Evolutionary conservation across 2,329 filamentous ascomycete genomes (phyloP).

Genomic region (Cercospora nicotianae): DNA sequence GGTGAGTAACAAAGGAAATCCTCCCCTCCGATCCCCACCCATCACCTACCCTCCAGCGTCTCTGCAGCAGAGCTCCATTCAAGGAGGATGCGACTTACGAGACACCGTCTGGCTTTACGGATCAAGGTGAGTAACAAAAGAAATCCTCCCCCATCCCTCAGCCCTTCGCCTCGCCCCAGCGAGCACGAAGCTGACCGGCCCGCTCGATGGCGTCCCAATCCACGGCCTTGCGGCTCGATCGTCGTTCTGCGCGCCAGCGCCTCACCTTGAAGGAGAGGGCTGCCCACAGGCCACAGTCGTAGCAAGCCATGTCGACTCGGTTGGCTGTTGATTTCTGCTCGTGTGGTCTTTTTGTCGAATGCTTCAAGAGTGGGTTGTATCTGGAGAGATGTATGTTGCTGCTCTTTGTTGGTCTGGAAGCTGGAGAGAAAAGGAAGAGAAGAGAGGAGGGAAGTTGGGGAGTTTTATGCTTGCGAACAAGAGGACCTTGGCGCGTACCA

Average conservation of each 20-base stretch:
- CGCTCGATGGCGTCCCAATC: constrained; percentile 6
- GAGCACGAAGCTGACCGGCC: background rate
- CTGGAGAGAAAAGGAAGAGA: background rate
- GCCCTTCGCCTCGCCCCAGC: background rate
- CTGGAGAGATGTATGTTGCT: background rate
- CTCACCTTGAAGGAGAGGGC: constrained; percentile 5
- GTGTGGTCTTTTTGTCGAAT: constrained; percentile 3
- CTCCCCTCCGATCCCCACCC: background rate
- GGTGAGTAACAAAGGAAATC: background rate
- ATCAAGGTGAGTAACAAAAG: constrained; percentile 1
- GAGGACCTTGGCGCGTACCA: background rate
- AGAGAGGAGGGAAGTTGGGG: background rate
- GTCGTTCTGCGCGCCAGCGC: constrained; percentile 3
- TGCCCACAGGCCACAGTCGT: constrained; percentile 5
- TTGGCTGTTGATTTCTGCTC: background rate
- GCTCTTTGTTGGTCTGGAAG: background rate
- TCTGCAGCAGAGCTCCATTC: constrained; percentile 7
- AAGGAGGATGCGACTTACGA: background rate
- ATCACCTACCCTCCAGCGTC: background rate
- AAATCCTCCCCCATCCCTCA: background rate
- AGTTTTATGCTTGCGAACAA: background rate
- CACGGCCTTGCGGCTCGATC: constrained; percentile 4
- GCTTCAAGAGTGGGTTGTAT: constrained; percentile 6
- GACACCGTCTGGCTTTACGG: constrained; percentile 3
- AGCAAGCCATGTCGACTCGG: constrained; percentile 5